Evolutionary conservation across 441 rosid species (phyloP), one percentile per base, ranked within the genome.

Genomic region (Viola pubescens): DNA sequence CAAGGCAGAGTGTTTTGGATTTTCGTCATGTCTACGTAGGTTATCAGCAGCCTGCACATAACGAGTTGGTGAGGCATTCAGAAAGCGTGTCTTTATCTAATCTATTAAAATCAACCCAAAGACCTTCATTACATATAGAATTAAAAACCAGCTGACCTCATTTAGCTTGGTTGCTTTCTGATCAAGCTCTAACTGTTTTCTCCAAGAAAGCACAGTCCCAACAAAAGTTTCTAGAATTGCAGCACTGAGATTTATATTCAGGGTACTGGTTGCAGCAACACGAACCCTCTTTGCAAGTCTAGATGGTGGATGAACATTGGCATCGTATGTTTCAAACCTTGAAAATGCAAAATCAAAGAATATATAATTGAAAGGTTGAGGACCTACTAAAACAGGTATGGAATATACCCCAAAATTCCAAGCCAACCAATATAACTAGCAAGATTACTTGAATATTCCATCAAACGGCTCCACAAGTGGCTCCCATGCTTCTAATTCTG

Each of bases 401-500:
- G 7, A 9, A 3, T 4, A 14, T 39, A 39, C 44, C 53, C 1
- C 10, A 54, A 59, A 44, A 14, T 7, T n/a, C 12, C 19, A 49
- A 2, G 3, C 4, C 6, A 58, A 54, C 45, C 57, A 51, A 48
- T 8, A 66, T 13, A 26, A 51, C 37, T 54, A 61, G 76, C 59
- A 68, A 69, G 47, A 61, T 59, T 83, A 95, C 99, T 95, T 91
- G 83, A 95, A 95, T 76, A 95, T 95, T 74, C 99, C 98, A 77
- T 95, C 98, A 75, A 95, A 95, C 26, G 99, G 95, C 75, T 94
- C 99, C 74, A 95, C 81, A 72, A 95, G 81, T 54, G 99, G 99
- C 71, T 95, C 99, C 99, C 99, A 95, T 39, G 97, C 94, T 81
- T 91, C 99, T 63, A 91, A 73, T 63, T 91, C 97, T 44, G 92